Percentiles rank a stretch among this genome's conserved stretches.
These are phyloP conservation scores for Cairneyella variabilis DNA, from an alignment of 495 filamentous ascomycete genomes.

Conservation along the genomic window DNA sequence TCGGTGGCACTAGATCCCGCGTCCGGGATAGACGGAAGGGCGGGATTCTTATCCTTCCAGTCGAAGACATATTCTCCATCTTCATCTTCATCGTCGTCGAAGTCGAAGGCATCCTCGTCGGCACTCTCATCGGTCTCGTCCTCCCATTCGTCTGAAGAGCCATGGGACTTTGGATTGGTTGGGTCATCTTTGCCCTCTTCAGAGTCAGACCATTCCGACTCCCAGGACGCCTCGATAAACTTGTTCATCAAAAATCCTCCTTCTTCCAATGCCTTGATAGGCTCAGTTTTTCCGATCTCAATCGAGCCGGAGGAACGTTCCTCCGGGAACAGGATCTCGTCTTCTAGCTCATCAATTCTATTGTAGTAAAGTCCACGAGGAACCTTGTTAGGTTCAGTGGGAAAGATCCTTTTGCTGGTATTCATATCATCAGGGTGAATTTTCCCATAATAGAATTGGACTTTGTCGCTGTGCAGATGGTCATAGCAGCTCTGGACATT, in stretches of 20 bases:
- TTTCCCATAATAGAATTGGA: conserved; percentile 22
- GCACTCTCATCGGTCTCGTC: background rate
- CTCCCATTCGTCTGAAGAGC: conserved; percentile 2
- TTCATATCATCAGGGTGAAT: conserved; percentile 15
- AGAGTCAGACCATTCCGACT: conserved; percentile 20
- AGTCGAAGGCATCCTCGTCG: background rate
- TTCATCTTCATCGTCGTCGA: background rate
- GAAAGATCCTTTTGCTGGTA: background rate
- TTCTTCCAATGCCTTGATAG: conserved; percentile 32
- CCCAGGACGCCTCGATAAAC: conserved; percentile 25
- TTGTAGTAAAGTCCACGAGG: conserved; percentile 35
- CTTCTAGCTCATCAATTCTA: conserved; percentile 42
- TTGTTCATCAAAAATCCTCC: conserved; percentile 25
- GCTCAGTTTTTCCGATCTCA: conserved; percentile 33
- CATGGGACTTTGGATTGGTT: conserved; percentile 10
- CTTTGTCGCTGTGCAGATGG: conserved; percentile 26
- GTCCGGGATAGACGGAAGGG: too few species aligned
- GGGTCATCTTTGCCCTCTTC: conserved; percentile 17
- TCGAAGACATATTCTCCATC: background rate
- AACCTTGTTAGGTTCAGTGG: conserved; percentile 3
- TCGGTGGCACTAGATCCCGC: too few species aligned
- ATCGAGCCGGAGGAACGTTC: conserved; percentile 26
- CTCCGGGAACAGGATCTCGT: conserved; percentile 42
- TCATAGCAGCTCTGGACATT: conserved; percentile 36
- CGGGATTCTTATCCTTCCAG: background rate